Percentiles rank a stretch among this genome's conserved stretches.
Conservation (phyloP, 805 yeast genomes). For the Metschnikowia lochheadii region DNA sequence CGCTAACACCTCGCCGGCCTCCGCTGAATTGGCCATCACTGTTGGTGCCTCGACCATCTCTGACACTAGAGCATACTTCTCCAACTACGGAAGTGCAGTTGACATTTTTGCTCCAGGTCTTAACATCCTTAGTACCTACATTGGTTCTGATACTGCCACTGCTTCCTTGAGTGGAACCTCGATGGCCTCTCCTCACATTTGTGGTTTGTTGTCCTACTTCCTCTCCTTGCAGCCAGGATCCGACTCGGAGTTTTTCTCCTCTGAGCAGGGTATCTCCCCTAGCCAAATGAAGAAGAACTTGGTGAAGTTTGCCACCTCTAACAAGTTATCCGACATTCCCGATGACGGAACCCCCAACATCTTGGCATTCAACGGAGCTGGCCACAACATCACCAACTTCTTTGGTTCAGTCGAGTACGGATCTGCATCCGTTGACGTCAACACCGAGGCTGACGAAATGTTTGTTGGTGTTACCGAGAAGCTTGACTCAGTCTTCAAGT, state of each 20-base stretch:
- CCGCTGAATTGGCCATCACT: conserved; percentile 51
- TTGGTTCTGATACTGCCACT: conserved; percentile 71
- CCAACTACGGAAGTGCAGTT: conserved; percentile 52
- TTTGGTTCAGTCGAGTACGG: conserved; percentile 39
- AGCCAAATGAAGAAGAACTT: conserved; percentile 72
- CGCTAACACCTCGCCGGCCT: conserved; percentile 57
- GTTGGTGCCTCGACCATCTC: conserved; percentile 47
- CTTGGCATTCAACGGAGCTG: conserved; percentile 79
- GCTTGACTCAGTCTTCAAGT: conserved; percentile 21
- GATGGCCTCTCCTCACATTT: conserved; percentile 97
- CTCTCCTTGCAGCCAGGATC: conserved; percentile 79
- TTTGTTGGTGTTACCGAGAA: conserved; percentile 13
- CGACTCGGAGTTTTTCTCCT: conserved; percentile 56
- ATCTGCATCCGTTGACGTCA: conserved; percentile 10
- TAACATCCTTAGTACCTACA: conserved; percentile 57
- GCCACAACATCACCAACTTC: conserved; percentile 62
- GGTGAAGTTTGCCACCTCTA: conserved; percentile 62
- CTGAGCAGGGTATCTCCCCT: conserved; percentile 58
- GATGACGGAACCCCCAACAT: conserved; percentile 68
- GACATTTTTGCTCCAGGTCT: conserved; percentile 56
- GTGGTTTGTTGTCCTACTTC: conserved; percentile 87
- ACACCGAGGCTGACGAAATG: conserved; percentile 15
- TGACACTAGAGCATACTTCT: conserved; percentile 48
- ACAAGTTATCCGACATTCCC: conserved; percentile 58
- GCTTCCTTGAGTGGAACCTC: conserved; percentile 92